phyloP scores from a whole-genome alignment of 495 filamentous ascomycete species.

The Penicillium angulare region DNA sequence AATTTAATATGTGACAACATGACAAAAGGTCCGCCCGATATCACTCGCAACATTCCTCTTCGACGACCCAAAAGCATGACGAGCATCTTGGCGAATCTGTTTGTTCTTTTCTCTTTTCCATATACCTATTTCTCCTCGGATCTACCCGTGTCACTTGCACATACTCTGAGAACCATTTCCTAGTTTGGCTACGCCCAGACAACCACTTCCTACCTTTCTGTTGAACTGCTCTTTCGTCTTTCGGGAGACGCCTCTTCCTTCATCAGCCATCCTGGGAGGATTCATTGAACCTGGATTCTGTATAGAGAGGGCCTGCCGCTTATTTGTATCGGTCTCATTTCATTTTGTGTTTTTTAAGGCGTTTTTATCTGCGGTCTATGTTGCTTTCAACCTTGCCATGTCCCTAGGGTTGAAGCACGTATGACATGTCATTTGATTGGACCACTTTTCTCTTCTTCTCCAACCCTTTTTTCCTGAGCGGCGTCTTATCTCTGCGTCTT shows the following conservation, averaged over 20 bases:
- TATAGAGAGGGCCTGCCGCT: constrained; percentile 36
- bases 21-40: constrained; percentile 6
- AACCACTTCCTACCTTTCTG: constrained; percentile 1
- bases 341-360: no score
- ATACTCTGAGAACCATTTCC: constrained; percentile 26
- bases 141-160: constrained; percentile 34
- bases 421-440: constrained; percentile 12
- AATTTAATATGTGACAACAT: no score
- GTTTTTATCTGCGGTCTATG: constrained; percentile 35
- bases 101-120: constrained; percentile 22
- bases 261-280: constrained; percentile 2
- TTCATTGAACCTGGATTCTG: constrained; percentile 22
- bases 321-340: constrained; percentile 17
- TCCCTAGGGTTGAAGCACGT: constrained; percentile 41
- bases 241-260: not conserved
- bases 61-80: constrained; percentile 43
- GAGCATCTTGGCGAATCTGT: constrained; percentile 32
- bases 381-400: constrained; percentile 41
- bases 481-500: constrained; percentile 3
- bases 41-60: constrained; percentile 16
- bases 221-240: not conserved
- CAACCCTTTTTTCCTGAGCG: constrained; percentile 10
- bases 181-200: constrained; percentile 12
- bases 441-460: constrained; percentile 21
- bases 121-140: constrained; percentile 23